These are phyloP conservation scores for Penicillium sp. DNA, from an alignment of 2,329 filamentous ascomycete species.

Conservation along the genomic window DNA sequence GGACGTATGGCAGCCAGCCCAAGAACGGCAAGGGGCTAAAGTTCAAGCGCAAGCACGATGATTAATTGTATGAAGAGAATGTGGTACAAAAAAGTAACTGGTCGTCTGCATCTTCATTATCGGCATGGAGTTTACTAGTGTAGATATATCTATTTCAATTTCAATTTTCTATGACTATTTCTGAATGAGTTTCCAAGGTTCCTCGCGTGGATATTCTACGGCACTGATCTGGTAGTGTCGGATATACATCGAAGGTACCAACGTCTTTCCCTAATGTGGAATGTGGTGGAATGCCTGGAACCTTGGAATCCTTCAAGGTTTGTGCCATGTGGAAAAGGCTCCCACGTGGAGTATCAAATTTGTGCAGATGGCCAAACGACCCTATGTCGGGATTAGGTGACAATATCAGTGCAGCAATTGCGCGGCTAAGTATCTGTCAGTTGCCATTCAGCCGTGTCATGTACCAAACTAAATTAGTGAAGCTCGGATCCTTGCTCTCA, in stretches of 20 bases:
- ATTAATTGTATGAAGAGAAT: constrained; percentile 26
- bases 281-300: background rate
- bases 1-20: constrained; percentile 75
- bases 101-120: constrained; percentile 22
- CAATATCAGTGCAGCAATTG: background rate
- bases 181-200: background rate
- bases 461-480: background rate
- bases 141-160: constrained; percentile 26
- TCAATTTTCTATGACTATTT: constrained; percentile 6
- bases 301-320: background rate
- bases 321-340: constrained; percentile 3
- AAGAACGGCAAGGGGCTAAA: constrained; percentile 52
- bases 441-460: background rate
- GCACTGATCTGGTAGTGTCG: background rate
- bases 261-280: background rate
- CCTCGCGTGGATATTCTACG: too few species aligned
- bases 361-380: background rate
- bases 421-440: background rate
- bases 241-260: background rate
- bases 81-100: constrained; percentile 22
- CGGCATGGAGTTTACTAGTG: constrained; percentile 24
- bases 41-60: constrained; percentile 49
- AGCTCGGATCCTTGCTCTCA: background rate
- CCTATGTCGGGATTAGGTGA: background rate
- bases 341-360: constrained; percentile 1